Percentiles rank a stretch among this genome's conserved stretches.
Conservation (phyloP, 805 yeast species). For the Yamadazyma akitaensis region DNA sequence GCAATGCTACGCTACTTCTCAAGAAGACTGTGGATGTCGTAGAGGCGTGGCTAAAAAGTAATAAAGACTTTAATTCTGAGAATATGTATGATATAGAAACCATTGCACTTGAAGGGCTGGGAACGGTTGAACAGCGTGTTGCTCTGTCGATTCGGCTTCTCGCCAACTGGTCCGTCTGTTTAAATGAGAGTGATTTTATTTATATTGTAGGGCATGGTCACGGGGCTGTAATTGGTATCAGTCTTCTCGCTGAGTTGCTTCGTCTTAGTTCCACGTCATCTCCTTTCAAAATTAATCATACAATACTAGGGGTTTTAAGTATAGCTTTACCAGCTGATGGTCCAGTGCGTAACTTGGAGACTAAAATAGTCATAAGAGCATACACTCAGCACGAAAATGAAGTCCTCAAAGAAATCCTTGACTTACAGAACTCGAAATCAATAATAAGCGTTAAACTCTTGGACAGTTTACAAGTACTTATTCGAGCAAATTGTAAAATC, state of each 20-base stretch:
- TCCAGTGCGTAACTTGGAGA: slow-evolving; percentile 27
- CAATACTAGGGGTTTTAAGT: slow-evolving; percentile 31
- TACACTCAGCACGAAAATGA: slow-evolving; percentile 34
- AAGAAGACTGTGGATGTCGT: slow-evolving; percentile 28
- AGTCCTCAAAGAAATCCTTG: slow-evolving; percentile 34
- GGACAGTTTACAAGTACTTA: slow-evolving; percentile 19
- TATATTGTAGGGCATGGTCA: slow-evolving; percentile 33
- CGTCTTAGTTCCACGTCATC: neutral
- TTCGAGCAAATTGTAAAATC: slow-evolving; percentile 29
- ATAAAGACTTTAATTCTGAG: slow-evolving; percentile 10
- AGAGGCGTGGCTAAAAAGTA: slow-evolving; percentile 23
- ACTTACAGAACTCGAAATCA: slow-evolving; percentile 24
- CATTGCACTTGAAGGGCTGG: slow-evolving; percentile 41
- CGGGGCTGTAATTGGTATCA: slow-evolving; percentile 32
- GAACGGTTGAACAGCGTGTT: slow-evolving; percentile 29
- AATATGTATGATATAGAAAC: slow-evolving; percentile 25
- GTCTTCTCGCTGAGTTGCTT: slow-evolving; percentile 23
- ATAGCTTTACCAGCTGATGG: slow-evolving; percentile 36
- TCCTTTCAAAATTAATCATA: slow-evolving; percentile 7
- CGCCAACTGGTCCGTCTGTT: slow-evolving; percentile 30
- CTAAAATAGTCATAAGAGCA: slow-evolving; percentile 38
- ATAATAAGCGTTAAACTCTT: slow-evolving; percentile 17
- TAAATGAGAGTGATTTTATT: slow-evolving; percentile 30
- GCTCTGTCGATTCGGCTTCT: slow-evolving; percentile 23
- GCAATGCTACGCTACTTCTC: slow-evolving; percentile 29